Percentiles rank a stretch among this genome's conserved stretches.
These are phyloP conservation scores for Sarcocystis neurona DNA, from an alignment of 169 alveolate species.

Conservation along the genomic window DNA sequence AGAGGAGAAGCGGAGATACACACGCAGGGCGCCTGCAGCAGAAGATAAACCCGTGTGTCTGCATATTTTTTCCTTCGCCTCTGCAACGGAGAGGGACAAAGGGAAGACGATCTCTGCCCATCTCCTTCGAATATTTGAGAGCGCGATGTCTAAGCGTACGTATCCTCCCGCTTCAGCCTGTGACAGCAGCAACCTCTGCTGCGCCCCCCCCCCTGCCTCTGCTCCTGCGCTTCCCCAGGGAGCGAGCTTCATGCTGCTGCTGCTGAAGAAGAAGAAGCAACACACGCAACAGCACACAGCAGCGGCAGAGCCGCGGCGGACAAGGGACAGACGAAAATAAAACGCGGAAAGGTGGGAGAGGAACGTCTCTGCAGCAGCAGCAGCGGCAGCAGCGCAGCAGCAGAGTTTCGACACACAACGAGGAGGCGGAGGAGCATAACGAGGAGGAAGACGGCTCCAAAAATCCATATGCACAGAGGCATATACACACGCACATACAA, in stretches of 20 bases:
- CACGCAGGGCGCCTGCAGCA: too few species aligned
- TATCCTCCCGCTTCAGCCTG: neutral
- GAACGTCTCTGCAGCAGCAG: neutral
- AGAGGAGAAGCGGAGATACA: too few species aligned
- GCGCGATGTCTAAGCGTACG: slow-evolving; percentile 32
- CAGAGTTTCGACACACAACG: too few species aligned
- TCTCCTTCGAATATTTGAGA: slow-evolving; percentile 15
- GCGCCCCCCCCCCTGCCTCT: too few species aligned
- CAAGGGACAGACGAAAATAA: neutral
- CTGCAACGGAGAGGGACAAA: neutral
- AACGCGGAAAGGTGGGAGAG: neutral
- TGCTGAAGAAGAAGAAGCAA: neutral
- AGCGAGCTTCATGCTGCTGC: neutral
- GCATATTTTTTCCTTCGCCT: slow-evolving; percentile 31
- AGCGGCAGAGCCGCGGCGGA: neutral
- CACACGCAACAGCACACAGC: neutral
- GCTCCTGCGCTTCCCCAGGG: neutral
- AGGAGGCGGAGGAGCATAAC: too few species aligned
- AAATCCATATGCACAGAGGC: too few species aligned
- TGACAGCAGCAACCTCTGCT: neutral
- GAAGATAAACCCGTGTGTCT: slow-evolving; percentile 37
- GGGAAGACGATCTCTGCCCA: slow-evolving; percentile 37
- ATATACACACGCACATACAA: too few species aligned
- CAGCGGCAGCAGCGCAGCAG: neutral
- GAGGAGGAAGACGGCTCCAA: too few species aligned